These are phyloP conservation scores for Fusarium aywerte DNA, from an alignment of 2,329 filamentous ascomycete genomes.

Conservation along the genomic window DNA sequence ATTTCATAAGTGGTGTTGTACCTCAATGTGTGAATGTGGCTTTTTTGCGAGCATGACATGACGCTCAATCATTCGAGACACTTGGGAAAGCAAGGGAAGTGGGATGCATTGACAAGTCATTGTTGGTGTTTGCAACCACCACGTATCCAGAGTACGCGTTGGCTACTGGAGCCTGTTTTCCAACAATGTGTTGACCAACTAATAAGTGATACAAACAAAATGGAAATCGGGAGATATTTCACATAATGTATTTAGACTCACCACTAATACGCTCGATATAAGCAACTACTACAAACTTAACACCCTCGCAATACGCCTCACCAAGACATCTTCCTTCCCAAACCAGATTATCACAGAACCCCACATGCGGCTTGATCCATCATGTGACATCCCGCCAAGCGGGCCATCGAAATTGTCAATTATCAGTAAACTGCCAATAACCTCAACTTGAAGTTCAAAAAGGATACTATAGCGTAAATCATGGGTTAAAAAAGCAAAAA, in stretches of 20 bases:
- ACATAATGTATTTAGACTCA: not conserved
- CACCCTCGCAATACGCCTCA: not conserved
- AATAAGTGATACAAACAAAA: not conserved
- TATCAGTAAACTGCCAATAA: not conserved
- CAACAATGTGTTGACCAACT: not conserved
- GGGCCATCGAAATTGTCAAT: not conserved
- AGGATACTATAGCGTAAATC: too few species aligned
- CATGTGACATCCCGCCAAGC: not conserved
- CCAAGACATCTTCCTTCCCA: not conserved
- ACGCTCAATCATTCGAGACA: not conserved
- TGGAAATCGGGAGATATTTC: not conserved
- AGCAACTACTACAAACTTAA: too few species aligned
- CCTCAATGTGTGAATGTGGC: not conserved
- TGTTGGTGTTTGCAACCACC: not conserved
- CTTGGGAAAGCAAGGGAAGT: not conserved
- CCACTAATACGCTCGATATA: not conserved
- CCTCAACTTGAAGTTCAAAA: not conserved
- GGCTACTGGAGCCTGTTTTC: not conserved
- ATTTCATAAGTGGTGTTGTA: not conserved
- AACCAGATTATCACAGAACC: too few species aligned
- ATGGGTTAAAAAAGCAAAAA: constrained; percentile 1
- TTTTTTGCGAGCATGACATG: not conserved
- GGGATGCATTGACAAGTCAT: constrained; percentile 2
- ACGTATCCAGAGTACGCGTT: not conserved
- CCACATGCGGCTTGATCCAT: not conserved